These are phyloP conservation scores for Erigeron philadelphicus DNA, from an alignment of 140 eudicot genomes.

Conservation along the genomic window DNA sequence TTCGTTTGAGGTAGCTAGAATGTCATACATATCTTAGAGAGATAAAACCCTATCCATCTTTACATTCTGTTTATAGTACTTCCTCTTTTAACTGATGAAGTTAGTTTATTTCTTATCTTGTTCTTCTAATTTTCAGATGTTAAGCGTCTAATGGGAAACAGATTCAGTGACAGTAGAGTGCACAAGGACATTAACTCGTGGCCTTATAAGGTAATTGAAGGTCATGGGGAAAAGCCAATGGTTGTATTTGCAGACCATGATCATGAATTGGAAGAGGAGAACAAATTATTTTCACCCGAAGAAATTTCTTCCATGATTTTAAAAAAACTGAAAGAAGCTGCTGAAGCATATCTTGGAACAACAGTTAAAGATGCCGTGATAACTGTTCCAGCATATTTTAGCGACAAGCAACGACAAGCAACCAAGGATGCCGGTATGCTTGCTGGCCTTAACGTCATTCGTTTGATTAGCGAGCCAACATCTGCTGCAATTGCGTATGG, in stretches of 20 bases:
- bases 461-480: neutral
- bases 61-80: too few relatives aligned
- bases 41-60: too few relatives aligned
- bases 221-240: neutral
- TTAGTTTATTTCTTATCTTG: too few relatives aligned
- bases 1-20: too few relatives aligned
- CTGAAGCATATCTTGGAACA: neutral
- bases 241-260: neutral
- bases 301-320: neutral
- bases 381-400: neutral
- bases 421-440: neutral
- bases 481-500: conserved; percentile 1
- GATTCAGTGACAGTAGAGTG: neutral
- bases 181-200: neutral
- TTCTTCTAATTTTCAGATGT: neutral
- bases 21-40: too few relatives aligned
- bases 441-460: neutral
- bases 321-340: neutral
- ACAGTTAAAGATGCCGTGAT: neutral
- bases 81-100: too few relatives aligned
- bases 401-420: neutral
- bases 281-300: neutral
- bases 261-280: too few relatives aligned
- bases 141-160: neutral
- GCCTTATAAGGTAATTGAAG: neutral